Evolutionary conservation across 176 grass and related monocot species (phyloP), one percentile per base, ranked within the genome.

Genomic region (Carex kokanica): DNA sequence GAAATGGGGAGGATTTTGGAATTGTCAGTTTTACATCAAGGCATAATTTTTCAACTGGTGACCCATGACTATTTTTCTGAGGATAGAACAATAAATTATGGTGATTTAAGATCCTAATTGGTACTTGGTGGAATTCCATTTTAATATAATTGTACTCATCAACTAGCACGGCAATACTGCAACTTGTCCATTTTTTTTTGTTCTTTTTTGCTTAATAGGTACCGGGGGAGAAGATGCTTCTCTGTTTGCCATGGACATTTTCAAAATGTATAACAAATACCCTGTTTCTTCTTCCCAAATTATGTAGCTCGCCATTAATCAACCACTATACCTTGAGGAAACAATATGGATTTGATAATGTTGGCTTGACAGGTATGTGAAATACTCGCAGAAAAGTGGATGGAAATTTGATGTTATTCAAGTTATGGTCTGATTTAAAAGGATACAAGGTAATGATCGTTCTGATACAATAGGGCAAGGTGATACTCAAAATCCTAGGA

Each of bases 161-260:
- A 27, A 27, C 27, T 27, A 1, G 27, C 27, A 27, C 27, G 27
- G 27, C 1, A 27, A 27, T 27, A 27, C 27, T 27, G 27, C 27
- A 27, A 1, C 27, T 27, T 27, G 27, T 27, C 27, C 27, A 27
- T 27, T 27, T 27, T 27, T 27, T 27, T 27, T 27, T 27, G 1
- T 27, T 27, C 27, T 27, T 27, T 27, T 27, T 27, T 27, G 27
- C 27, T 27, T 27, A 27, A 27, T 27, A 97, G 94, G 92, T 81
- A 95, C 92, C 83, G 95, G 95, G 70, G 95, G 95, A 77, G 95
- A 95, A 81, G 95, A 98, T 80, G 95, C 92, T 13, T 98, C 95
- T 58, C 88, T 98, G 12, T 98, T 98, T 86, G 92, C 95, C 25
- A 91, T 98, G 95, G 91, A 98, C 81, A 81, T 98, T 86, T 98